Conservation (phyloP, 2,329 filamentous ascomycete genomes). For the Thermoascus crustaceus region DNA sequence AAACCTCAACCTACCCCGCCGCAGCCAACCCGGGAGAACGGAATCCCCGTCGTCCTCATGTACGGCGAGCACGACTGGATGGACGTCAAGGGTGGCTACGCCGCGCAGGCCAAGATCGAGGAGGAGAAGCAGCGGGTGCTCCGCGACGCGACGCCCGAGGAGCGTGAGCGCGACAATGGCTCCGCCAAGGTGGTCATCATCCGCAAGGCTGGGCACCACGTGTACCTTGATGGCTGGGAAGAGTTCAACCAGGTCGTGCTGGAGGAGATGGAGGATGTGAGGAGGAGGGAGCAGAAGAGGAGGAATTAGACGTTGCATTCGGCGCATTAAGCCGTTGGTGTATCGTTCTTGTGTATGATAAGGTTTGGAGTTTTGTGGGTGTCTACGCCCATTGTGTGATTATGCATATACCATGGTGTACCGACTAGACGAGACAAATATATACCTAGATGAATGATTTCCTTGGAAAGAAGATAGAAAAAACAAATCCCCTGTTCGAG, state of each 20-base stretch:
- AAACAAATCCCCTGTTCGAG: too few relatives aligned
- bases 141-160: conserved; percentile 53
- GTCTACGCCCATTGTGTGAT: too few relatives aligned
- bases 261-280: conserved; percentile 59
- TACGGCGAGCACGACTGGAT: conserved; percentile 99
- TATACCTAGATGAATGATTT: too few relatives aligned
- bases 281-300: conserved; percentile 17
- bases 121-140: conserved; percentile 56
- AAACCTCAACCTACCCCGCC: conserved; percentile 11
- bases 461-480: too few relatives aligned
- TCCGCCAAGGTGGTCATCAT: conserved; percentile 76
- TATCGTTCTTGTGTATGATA: background rate
- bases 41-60: conserved; percentile 81
- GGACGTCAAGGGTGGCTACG: conserved; percentile 80
- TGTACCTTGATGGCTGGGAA: conserved; percentile 63
- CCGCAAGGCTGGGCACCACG: conserved; percentile 60
- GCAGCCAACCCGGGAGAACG: conserved; percentile 45
- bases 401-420: too few relatives aligned
- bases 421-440: too few relatives aligned
- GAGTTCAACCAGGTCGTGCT: conserved; percentile 61
- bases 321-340: background rate
- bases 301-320: conserved; percentile 3
- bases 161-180: conserved; percentile 65
- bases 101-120: conserved; percentile 70
- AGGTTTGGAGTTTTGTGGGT: too few relatives aligned